Base-by-base conservation (phyloP, 768 basidiomycete genomes). In the Amanita rubescens region DNA sequence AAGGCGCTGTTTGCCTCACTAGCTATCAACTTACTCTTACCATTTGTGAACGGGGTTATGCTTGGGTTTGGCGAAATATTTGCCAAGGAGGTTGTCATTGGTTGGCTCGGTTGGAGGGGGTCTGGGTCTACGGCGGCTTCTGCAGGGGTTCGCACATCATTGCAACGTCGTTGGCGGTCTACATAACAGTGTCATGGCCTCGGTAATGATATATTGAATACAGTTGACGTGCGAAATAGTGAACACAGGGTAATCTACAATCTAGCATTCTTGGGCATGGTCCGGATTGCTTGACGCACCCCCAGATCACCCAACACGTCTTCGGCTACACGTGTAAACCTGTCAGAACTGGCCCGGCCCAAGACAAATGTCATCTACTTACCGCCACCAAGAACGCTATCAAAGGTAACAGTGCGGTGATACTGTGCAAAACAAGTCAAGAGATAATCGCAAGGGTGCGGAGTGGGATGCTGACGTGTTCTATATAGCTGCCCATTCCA, bases 1-100 rank as follows among this genome's bases (percentile, higher is more conserved):
- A 80, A 77, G 37, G 87, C 90, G 8, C 65, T 90, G 49, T 67
- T 85, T 51, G 84, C 88, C 14, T 82, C 87, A 20, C 65, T 93
- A 57, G 86, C 87, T 24, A 88, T 95, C 65, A 94, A 95, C 65
- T 65, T 95, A 57, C 64, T 88, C 0, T 75, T 95, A 35, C 92
- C 92, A 0, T 95, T 95, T 67, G 78, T 95, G 8, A 95, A 94
- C 58, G 93, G 92, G 17, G 88, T 95, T 54, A 95, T 95, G 92
- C 81, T 94, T 48, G 92, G 92, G n/a, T 94, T 94, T 63, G 92
- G 92, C 37, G 93, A 95, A 68, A 87, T 95, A 47, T 92, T 94
- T 64, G 92, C 87, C 33, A 87, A 87, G 68, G 80, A 86, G 42
- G 75, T 88, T n/a, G 65, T 89, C 15, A 68, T 87, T 55, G 66